phyloP scores from a whole-genome alignment of 73 alveolate species.

The Tetrahymena elliotti region DNA sequence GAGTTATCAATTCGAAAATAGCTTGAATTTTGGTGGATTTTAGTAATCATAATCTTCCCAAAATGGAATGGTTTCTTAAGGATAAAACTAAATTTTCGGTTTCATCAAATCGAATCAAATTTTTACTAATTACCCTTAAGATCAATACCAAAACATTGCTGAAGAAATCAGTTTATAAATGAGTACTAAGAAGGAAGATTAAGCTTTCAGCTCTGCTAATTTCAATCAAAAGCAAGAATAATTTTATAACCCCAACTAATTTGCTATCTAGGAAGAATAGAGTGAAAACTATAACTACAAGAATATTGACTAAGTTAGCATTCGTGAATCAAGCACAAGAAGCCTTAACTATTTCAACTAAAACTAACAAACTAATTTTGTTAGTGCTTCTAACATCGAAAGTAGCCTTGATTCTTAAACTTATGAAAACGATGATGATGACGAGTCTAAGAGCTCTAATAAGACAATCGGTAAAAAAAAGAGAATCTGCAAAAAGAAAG shows the following conservation, averaged over 20 bases:
- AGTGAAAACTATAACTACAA: neutral
- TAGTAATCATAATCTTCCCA: neutral
- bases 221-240: neutral
- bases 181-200: neutral
- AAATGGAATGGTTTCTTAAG: neutral
- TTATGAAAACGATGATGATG: neutral
- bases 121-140: neutral
- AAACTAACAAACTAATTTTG: neutral
- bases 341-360: neutral
- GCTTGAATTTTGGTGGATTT: neutral
- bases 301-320: neutral
- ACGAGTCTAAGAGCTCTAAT: neutral
- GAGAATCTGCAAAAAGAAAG: neutral
- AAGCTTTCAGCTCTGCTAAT: neutral
- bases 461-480: too few relatives aligned
- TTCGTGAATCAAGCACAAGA: neutral
- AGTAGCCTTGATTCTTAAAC: neutral
- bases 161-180: neutral
- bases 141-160: neutral
- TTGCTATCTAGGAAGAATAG: neutral
- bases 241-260: neutral
- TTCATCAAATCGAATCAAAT: neutral
- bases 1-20: neutral
- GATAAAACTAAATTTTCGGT: neutral
- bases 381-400: neutral